Conservation (phyloP, 2,329 filamentous ascomycete genomes). For the Talaromyces albobiverticillius region DNA sequence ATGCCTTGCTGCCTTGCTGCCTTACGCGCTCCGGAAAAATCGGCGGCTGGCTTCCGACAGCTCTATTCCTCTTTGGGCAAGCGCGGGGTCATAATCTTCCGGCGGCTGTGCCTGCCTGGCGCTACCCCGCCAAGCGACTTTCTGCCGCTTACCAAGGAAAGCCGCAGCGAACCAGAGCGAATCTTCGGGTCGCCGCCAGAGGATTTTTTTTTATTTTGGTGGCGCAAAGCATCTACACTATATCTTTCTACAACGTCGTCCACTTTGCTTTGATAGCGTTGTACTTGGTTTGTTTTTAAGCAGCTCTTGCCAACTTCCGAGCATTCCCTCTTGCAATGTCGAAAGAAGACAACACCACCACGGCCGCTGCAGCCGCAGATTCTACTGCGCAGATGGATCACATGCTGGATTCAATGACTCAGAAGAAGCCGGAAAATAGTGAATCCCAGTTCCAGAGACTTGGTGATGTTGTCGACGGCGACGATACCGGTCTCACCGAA, state of each 20-base stretch:
- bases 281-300: too few species aligned
- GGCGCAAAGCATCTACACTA: background rate
- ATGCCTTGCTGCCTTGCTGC: constrained; percentile 17
- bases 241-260: background rate
- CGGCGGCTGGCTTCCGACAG: constrained; percentile 16
- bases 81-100: too few species aligned
- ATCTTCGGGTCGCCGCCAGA: constrained; percentile 16
- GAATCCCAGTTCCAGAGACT: constrained; percentile 38
- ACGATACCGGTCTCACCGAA: constrained; percentile 43
- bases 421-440: constrained; percentile 12
- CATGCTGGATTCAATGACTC: constrained; percentile 16
- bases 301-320: too few species aligned
- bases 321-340: too few species aligned
- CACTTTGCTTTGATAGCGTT: too few species aligned
- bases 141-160: too few species aligned
- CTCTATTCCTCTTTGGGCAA: constrained; percentile 20
- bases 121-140: constrained; percentile 6
- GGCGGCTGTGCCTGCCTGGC: constrained; percentile 14
- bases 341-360: constrained; percentile 7
- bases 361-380: constrained; percentile 7
- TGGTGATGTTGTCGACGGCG: constrained; percentile 35
- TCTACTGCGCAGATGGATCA: constrained; percentile 14
- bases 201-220: constrained; percentile 12
- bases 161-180: constrained; percentile 17
- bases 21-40: constrained; percentile 18